Base-by-base conservation (phyloP, 2,329 filamentous ascomycete species). In the Pestalotiopsis fici region DNA sequence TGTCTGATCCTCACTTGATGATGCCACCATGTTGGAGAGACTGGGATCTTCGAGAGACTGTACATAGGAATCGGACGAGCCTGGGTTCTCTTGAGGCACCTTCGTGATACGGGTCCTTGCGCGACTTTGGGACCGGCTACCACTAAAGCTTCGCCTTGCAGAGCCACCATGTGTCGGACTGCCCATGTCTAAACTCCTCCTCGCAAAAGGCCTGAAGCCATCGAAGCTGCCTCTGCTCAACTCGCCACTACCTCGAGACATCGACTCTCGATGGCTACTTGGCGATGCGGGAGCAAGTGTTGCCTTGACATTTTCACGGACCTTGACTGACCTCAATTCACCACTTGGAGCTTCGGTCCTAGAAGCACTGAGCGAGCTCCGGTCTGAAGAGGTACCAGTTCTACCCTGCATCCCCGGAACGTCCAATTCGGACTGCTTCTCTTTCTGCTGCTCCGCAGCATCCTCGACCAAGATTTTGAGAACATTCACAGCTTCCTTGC, bases 401-500 rank as follows among this genome's bases (percentile, higher is more conserved):
- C 56, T 63, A 13, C 27, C 43, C 54, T 59, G 65, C 65, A 59
- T 65, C 5, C 23, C 68, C 47, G 55, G 65, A 15, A 64, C 59
- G 50, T 47, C 65, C 57, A 50, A 68, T 27, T 73, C 76, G 35
- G 70, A 71, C n/a, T 66, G 54, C 1, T 77, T 81, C 23, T 80
- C 74, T 47, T 80, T 78, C 43, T 62, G 35, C 68, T 84, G 78
- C 62, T 83, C 79, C 65, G 87, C 82, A 27, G 88, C 87, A 70
- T 91, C 89, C 61, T 92, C 90, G 11, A 94, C 87, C 65, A 97
- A 83, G 55, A 89, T 88, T 69, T 89, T 92, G 64, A 99, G 83
- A 2, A 96, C 87, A 62, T 91, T 89, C 70, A 97, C 88, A 15
- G 94, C 95, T 73, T 97, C 93, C 74, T 92, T 90, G 6, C 94